phyloP scores from a whole-genome alignment of 495 filamentous ascomycete species.

The Mycothermus thermophilus region DNA sequence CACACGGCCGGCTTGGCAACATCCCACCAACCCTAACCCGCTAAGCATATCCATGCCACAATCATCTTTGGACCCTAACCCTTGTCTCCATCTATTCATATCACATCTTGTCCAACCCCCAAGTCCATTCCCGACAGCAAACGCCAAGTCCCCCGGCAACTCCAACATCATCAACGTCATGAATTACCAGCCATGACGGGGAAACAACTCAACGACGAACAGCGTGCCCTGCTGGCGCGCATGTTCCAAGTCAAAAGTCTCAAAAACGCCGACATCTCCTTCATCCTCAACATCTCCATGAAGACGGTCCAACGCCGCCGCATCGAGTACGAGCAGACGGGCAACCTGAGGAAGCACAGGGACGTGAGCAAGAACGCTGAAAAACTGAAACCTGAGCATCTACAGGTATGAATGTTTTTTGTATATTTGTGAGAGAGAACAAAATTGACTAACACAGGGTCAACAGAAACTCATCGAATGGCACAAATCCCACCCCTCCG shows the following conservation, averaged over 20 bases:
- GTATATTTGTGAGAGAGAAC: too few relatives aligned
- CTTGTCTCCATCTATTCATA: too few relatives aligned
- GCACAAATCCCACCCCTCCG: constrained; percentile 16
- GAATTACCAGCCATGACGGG: constrained; percentile 11
- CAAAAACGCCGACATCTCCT: constrained; percentile 17
- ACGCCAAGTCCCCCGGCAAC: background rate
- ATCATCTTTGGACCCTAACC: too few relatives aligned
- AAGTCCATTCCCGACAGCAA: too few relatives aligned
- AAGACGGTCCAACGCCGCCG: constrained; percentile 16
- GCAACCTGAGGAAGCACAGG: constrained; percentile 9
- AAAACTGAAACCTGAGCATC: constrained; percentile 15
- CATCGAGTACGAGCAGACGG: constrained; percentile 10
- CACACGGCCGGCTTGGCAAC: too few relatives aligned
- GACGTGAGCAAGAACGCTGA: constrained; percentile 21
- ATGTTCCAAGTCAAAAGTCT: constrained; percentile 14
- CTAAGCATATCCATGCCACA: too few relatives aligned
- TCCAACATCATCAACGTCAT: background rate
- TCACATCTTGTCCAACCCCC: too few relatives aligned
- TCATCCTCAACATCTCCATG: constrained; percentile 11
- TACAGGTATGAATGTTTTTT: too few relatives aligned
- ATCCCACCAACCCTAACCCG: too few relatives aligned
- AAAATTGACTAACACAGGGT: too few relatives aligned
- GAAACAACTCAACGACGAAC: constrained; percentile 12
- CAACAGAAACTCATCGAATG: constrained; percentile 16
- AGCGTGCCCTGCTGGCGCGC: constrained; percentile 8